Evolutionary conservation across 1,284 basidiomycete genomes (phyloP).

Genomic region (Spongispora temasekensis): DNA sequence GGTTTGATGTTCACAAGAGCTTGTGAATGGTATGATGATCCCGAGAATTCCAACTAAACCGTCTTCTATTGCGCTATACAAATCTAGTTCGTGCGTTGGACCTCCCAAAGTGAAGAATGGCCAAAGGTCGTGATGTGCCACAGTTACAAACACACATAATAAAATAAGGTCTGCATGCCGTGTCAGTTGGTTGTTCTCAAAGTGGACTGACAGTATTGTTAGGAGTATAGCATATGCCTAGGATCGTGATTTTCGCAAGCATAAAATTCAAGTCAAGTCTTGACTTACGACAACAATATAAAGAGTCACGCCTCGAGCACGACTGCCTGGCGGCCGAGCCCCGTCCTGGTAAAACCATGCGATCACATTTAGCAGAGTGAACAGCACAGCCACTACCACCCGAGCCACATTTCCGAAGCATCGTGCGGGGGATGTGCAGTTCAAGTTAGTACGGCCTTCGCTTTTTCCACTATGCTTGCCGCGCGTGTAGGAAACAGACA

Average conservation of each 20-base stretch:
- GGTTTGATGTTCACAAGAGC: conserved; percentile 5
- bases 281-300: conserved; percentile 10
- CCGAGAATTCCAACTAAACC: conserved; percentile 7
- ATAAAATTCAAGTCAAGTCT: not conserved
- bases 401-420: conserved; percentile 1
- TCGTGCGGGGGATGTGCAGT: not conserved
- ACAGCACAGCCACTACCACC: not conserved
- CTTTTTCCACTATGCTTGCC: not conserved
- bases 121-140: conserved; percentile 14
- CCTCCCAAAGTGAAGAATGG: conserved; percentile 12
- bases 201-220: conserved; percentile 1
- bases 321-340: not conserved
- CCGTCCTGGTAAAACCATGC: conserved; percentile 5
- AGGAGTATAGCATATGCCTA: conserved; percentile 14
- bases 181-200: not conserved
- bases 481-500: not conserved
- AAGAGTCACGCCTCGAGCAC: not conserved
- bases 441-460: not conserved
- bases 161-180: conserved; percentile 11
- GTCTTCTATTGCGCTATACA: conserved; percentile 2
- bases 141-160: conserved; percentile 1
- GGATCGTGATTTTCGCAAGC: too few relatives aligned
- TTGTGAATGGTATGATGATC: conserved; percentile 11
- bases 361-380: not conserved
- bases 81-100: not conserved